Evolutionary conservation across 352 stramenopile genomes (phyloP), one percentile per base, ranked within the genome.

Genomic region (Phytopythium vexans): DNA sequence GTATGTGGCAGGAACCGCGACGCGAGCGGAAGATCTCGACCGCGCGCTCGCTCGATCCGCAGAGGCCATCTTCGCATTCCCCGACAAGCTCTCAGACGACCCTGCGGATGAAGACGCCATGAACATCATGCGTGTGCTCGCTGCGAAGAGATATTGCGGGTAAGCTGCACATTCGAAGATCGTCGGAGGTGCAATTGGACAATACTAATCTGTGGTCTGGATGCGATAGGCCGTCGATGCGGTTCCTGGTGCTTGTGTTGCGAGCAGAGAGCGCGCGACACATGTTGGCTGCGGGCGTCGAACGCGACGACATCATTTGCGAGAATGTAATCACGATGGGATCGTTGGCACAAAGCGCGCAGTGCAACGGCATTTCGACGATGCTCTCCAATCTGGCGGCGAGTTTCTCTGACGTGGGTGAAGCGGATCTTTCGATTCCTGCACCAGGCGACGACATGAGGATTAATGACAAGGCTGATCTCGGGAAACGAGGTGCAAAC

Each of bases 241-340:
- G 82, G 1, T 90, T 88, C 58, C 59, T 91, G 6, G 78, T 89
- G 14, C 85, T 94, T 64, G 72, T 94, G 1, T 56, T 92, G 15
- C 81, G 84, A 49, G 81, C 76, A 46, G 82, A 91, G 57, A 92
- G 70, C 55, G 71, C 77, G 12, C 69, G 85, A 6, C 82, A 95
- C 58, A 89, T 91, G 82, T 60, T 90, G 16, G 77, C 88, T 21
- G 77, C 82, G 11, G 83, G 82, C 10, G 74, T 94, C n/a, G 70
- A 77, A 40, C 63, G 76, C 3, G 79, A 95, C 54, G 78, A 92
- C 33, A 73, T 96, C 35, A 79, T 96, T 37, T 96, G 88, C 41
- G 81, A 95, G 43, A 89, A 95, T 53, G 76, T 89, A 31, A 89
- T 95, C 53, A 94, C 94, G 43, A 93, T 95, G 81, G 86, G 83